Conservation (phyloP, 202 grass and related monocot genomes). For the Thinopyrum obtusiflorum region DNA sequence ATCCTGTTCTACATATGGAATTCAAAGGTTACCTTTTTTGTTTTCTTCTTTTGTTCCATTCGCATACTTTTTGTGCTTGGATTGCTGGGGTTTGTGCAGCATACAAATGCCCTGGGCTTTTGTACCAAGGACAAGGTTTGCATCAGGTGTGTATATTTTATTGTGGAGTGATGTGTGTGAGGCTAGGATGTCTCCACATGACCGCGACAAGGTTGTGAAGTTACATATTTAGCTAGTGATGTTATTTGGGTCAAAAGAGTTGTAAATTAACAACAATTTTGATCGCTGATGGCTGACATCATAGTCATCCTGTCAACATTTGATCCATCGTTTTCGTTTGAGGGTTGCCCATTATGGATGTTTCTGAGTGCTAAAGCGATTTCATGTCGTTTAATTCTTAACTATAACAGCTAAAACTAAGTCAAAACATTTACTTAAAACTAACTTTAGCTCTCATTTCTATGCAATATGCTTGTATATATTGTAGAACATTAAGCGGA, state of each 20-base stretch:
- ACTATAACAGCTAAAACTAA: too few species aligned
- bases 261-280: conserved; percentile 56
- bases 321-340: not conserved
- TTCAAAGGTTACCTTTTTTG: too few species aligned
- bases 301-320: not conserved
- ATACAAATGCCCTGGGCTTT: too few species aligned
- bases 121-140: too few species aligned
- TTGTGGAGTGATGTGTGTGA: conserved; percentile 4
- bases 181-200: conserved; percentile 17
- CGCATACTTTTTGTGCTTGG: too few species aligned
- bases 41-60: too few species aligned
- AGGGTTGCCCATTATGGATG: not conserved
- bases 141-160: not conserved
- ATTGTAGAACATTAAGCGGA: too few species aligned
- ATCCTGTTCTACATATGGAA: too few species aligned
- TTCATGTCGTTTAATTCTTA: not conserved
- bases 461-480: too few species aligned
- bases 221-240: conserved; percentile 1
- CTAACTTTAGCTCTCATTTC: too few species aligned
- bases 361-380: not conserved
- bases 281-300: conserved; percentile 8
- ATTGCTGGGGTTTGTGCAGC: too few species aligned
- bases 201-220: conserved; percentile 35
- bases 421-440: too few species aligned
- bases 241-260: conserved; percentile 35